phyloP scores from a whole-genome alignment of 768 basidiomycete species.

The Sutorius australiensis region DNA sequence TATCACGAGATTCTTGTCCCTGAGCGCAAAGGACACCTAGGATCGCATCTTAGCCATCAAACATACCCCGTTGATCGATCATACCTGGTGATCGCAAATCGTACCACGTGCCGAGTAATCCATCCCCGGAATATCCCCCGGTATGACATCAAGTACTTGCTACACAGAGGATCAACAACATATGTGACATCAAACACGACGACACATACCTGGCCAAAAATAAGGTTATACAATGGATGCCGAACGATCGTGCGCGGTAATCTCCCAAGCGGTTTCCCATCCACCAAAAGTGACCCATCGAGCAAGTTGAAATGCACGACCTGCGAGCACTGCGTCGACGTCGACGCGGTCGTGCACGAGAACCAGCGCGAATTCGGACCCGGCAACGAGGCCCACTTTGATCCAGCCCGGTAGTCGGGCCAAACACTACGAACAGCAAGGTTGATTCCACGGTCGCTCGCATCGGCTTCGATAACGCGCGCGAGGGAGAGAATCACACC shows the following conservation, averaged over 20 bases:
- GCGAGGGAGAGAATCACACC: constrained; percentile 22
- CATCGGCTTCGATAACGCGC: constrained; percentile 4
- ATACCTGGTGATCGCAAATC: not conserved
- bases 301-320: constrained; percentile 40
- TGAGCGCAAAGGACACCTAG: constrained; percentile 22
- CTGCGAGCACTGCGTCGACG: constrained; percentile 15
- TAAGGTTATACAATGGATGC: constrained; percentile 32
- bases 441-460: constrained; percentile 24
- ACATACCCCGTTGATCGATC: not conserved
- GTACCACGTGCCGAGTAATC: not conserved
- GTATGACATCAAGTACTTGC: constrained; percentile 1
- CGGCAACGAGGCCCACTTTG: constrained; percentile 22
- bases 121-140: not conserved
- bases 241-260: constrained; percentile 33
- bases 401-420: constrained; percentile 26
- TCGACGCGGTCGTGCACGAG: constrained; percentile 16
- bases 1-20: constrained; percentile 6
- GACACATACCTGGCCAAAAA: constrained; percentile 36
- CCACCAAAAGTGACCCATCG: constrained; percentile 38
- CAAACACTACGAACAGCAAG: constrained; percentile 30
- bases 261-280: constrained; percentile 38
- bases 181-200: not conserved
- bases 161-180: not conserved
- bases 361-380: constrained; percentile 30
- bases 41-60: not conserved